Evolutionary conservation across 2,329 filamentous ascomycete species (phyloP).

Genomic region (Pyrenophora graminea): DNA sequence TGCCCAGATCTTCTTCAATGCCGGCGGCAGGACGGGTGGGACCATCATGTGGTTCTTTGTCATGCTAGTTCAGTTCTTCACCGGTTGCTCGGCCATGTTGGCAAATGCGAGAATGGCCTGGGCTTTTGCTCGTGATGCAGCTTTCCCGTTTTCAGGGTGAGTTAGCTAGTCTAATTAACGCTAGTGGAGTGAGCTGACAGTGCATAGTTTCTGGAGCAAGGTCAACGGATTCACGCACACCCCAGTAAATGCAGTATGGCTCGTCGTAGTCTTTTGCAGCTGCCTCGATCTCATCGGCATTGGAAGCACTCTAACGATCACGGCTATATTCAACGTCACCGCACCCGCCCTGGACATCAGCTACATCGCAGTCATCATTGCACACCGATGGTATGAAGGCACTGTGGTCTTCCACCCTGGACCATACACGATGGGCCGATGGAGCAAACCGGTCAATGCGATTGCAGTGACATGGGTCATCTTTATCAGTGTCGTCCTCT

Average conservation of each 20-base stretch:
- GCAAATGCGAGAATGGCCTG: conserved; percentile 67
- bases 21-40: conserved; percentile 60
- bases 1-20: conserved; percentile 63
- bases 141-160: conserved; percentile 63
- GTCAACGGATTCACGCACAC: conserved; percentile 61
- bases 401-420: conserved; percentile 60
- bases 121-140: conserved; percentile 64
- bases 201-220: conserved; percentile 55
- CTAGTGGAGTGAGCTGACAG: conserved; percentile 24
- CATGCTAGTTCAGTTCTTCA: conserved; percentile 68
- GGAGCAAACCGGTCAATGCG: conserved; percentile 60
- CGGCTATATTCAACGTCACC: conserved; percentile 54
- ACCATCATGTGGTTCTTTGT: conserved; percentile 65
- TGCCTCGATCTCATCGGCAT: conserved; percentile 58
- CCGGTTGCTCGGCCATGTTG: conserved; percentile 66
- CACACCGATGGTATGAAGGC: conserved; percentile 59
- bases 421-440: conserved; percentile 61
- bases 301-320: conserved; percentile 56
- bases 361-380: conserved; percentile 65
- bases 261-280: conserved; percentile 63
- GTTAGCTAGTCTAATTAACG: conserved; percentile 8
- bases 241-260: conserved; percentile 67
- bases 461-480: conserved; percentile 64
- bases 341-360: conserved; percentile 56
- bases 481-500: conserved; percentile 66